These are phyloP conservation scores for Candida ovalis DNA, from an alignment of 805 yeast species.

Conservation along the genomic window DNA sequence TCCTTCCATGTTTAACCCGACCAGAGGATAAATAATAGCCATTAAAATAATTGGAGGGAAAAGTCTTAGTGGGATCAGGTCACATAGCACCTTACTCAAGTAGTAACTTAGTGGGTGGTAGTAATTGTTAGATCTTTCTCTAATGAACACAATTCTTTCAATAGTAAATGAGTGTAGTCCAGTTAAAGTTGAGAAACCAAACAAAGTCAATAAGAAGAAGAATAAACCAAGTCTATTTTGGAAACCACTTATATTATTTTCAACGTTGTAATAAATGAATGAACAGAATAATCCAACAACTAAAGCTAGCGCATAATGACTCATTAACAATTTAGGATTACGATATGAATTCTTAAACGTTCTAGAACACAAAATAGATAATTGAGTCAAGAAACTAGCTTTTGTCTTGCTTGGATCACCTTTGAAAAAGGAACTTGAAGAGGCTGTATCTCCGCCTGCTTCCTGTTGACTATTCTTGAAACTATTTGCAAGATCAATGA, in stretches of 20 bases:
- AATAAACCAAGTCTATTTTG: constrained; percentile 93
- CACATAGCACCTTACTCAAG: constrained; percentile 80
- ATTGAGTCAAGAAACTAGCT: constrained; percentile 63
- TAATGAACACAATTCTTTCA: constrained; percentile 83
- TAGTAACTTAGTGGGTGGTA: constrained; percentile 87
- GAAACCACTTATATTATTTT: constrained; percentile 91
- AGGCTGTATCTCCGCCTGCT: constrained; percentile 7
- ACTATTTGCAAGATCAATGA: constrained; percentile 23
- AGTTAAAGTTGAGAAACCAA: constrained; percentile 92
- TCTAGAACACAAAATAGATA: constrained; percentile 73
- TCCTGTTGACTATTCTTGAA: constrained; percentile 11
- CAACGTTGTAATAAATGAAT: constrained; percentile 72
- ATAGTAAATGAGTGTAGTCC: constrained; percentile 85
- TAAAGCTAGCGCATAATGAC: constrained; percentile 77
- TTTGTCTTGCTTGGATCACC: constrained; percentile 34
- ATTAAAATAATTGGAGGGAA: constrained; percentile 86
- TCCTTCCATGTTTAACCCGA: constrained; percentile 78
- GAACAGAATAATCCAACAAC: constrained; percentile 84
- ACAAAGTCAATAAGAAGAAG: constrained; percentile 83
- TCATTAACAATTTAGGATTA: constrained; percentile 82
- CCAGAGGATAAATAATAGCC: constrained; percentile 82
- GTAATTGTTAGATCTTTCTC: constrained; percentile 93
- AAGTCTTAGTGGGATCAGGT: constrained; percentile 85
- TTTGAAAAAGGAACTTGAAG: constrained; percentile 26
- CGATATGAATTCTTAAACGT: constrained; percentile 91